A percentile compares a stretch with the other conserved stretches of the same genome.
Conservation (phyloP, 2,329 filamentous ascomycete genomes). For the Triangularia verruculosa region DNA sequence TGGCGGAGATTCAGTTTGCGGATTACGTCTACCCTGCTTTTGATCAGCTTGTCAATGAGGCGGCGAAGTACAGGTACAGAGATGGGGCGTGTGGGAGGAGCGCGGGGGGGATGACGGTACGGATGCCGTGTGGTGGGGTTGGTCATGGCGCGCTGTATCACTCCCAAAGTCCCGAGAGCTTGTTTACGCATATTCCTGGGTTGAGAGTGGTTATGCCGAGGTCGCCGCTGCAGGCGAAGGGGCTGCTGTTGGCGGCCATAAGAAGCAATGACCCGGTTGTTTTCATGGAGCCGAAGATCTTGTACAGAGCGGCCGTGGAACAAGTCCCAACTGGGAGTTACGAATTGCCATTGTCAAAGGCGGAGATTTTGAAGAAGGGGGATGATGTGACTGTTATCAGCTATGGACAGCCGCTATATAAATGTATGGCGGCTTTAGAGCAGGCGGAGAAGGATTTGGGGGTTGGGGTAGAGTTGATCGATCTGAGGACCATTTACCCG, state of each 20-base stretch:
- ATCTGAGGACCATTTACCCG: constrained; percentile 83
- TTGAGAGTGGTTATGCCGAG: constrained; percentile 82
- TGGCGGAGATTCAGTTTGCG: constrained; percentile 94
- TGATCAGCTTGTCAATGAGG: constrained; percentile 92
- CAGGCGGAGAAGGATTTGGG: constrained; percentile 73
- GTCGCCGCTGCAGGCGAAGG: constrained; percentile 85
- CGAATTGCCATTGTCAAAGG: constrained; percentile 79
- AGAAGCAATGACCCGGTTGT: constrained; percentile 81
- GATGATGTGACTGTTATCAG: constrained; percentile 80
- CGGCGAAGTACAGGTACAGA: constrained; percentile 81
- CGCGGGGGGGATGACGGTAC: constrained; percentile 76
- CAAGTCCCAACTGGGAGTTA: constrained; percentile 82
- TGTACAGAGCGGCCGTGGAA: constrained; percentile 88
- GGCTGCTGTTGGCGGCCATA: constrained; percentile 73
- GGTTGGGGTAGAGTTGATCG: constrained; percentile 78
- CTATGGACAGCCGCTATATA: constrained; percentile 87
- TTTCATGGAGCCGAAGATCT: constrained; percentile 91
- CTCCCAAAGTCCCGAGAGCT: constrained; percentile 81
- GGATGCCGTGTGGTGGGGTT: constrained; percentile 88
- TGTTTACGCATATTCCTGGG: constrained; percentile 86
- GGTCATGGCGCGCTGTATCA: constrained; percentile 88
- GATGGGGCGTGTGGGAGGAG: constrained; percentile 57
- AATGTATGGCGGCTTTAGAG: constrained; percentile 72
- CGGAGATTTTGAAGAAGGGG: constrained; percentile 77
- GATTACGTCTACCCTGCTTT: constrained; percentile 93